These are phyloP conservation scores for Selaginella moellendorffii DNA, from an alignment of 75 land plant species.

Conservation along the genomic window DNA sequence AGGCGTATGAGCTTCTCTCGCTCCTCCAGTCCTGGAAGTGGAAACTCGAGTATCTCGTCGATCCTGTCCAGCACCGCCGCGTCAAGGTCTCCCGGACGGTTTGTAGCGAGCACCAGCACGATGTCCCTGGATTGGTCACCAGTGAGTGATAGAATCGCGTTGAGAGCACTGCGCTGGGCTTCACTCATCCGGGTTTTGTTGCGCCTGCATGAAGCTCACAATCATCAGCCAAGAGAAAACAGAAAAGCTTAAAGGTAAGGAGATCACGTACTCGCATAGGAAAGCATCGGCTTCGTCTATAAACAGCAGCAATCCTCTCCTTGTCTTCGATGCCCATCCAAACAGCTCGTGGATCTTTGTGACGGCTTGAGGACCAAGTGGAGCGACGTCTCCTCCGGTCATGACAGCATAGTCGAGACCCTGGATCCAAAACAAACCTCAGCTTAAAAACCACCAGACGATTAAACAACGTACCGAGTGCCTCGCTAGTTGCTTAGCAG, in stretches of 20 bases:
- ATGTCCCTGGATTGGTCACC: constrained; percentile 96
- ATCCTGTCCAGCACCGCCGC: constrained; percentile 77
- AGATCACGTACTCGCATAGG: constrained; percentile 71
- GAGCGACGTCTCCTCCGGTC: constrained; percentile 98
- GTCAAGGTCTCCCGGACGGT: constrained; percentile 87
- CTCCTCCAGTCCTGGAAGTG: constrained; percentile 76
- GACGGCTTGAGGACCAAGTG: constrained; percentile 81
- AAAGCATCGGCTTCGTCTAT: constrained; percentile 99
- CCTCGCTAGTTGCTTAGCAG: constrained; percentile 71
- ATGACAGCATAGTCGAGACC: constrained; percentile 92
- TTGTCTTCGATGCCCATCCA: constrained; percentile 74
- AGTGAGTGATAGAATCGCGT: constrained; percentile 68
- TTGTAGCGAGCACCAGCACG: constrained; percentile 81
- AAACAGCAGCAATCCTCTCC: constrained; percentile 66
- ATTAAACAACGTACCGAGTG: constrained; percentile 49
- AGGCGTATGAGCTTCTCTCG: constrained; percentile 59
- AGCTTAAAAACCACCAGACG: neutral
- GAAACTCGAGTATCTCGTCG: constrained; percentile 86
- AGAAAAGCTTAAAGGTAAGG: neutral
- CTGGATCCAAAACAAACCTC: constrained; percentile 16
- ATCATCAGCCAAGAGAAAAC: neutral
- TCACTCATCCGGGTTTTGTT: constrained; percentile 97
- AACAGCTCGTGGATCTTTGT: constrained; percentile 90
- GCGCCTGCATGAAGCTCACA: constrained; percentile 35
- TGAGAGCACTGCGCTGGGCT: constrained; percentile 89